phyloP scores from a whole-genome alignment of 495 filamentous ascomycete genomes.

The Pyrenopolyporus hunteri region DNA sequence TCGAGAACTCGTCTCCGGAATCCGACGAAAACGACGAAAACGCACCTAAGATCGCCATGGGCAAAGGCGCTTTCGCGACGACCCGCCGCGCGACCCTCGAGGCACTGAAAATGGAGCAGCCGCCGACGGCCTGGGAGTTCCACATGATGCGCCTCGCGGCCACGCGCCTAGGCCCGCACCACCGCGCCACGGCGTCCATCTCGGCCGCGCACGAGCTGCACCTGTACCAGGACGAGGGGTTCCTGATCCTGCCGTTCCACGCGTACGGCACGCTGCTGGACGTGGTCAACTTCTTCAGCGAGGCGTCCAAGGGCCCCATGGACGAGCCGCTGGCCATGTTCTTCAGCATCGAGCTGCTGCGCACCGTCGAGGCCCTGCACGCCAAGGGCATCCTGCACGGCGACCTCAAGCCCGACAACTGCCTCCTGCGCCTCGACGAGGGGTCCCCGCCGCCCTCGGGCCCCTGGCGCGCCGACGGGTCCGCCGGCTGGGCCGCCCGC shows the following conservation, averaged over 20 bases:
- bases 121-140: conserved; percentile 92
- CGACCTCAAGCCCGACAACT: conserved; percentile 95
- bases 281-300: conserved; percentile 83
- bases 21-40: conserved; percentile 56
- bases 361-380: conserved; percentile 88
- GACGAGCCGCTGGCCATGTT: conserved; percentile 94
- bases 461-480: conserved; percentile 73
- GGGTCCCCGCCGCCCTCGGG: conserved; percentile 51
- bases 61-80: conserved; percentile 52
- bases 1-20: conserved; percentile 67
- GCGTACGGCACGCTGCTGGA: conserved; percentile 92
- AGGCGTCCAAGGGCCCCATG: conserved; percentile 72
- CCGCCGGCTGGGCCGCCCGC: conserved; percentile 77
- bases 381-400: conserved; percentile 82
- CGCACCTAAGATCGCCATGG: conserved; percentile 53
- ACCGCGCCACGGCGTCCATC: conserved; percentile 74
- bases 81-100: conserved; percentile 64
- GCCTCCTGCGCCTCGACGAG: conserved; percentile 80
- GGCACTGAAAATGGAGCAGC: conserved; percentile 89
- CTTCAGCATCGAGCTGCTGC: conserved; percentile 88
- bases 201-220: conserved; percentile 86
- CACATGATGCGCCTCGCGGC: conserved; percentile 88
- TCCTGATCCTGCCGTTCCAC: conserved; percentile 84
- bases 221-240: conserved; percentile 81
- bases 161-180: conserved; percentile 68